A percentile compares a stretch with the other conserved stretches of the same genome.
phyloP scores from a whole-genome alignment of 148 eudicot species.

The Rhododendron kiyosumense region DNA sequence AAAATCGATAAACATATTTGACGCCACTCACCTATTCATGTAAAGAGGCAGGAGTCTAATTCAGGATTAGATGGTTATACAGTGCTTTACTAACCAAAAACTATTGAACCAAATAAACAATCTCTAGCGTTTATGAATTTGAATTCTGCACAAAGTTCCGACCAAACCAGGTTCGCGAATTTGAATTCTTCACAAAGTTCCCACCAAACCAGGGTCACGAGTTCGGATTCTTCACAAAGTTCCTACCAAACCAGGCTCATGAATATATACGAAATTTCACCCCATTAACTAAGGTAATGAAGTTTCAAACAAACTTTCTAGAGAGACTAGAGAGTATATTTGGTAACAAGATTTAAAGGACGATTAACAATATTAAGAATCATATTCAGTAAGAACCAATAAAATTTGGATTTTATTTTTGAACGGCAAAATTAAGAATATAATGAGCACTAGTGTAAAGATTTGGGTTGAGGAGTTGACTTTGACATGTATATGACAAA shows the following conservation, averaged over 20 bases:
- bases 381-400: not conserved
- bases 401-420: not conserved
- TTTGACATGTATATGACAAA: not conserved
- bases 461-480: not conserved
- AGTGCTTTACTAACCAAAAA: not conserved
- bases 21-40: not conserved
- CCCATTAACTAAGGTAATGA: not conserved
- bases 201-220: not conserved
- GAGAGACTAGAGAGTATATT: not conserved
- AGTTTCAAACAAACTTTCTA: not conserved
- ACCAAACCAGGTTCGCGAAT: not conserved
- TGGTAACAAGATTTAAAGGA: not conserved
- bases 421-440: not conserved
- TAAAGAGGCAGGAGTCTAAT: not conserved
- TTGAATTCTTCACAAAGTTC: not conserved
- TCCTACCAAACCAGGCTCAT: not conserved
- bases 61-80: not conserved
- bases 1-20: not conserved
- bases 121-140: not conserved
- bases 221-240: not conserved
- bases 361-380: not conserved
- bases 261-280: not conserved
- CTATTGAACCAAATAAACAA: not conserved
- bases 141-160: not conserved
- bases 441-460: not conserved